These are phyloP conservation scores for Lasiodiplodia gonubiensis DNA, from an alignment of 2,329 filamentous ascomycete species.

Conservation along the genomic window DNA sequence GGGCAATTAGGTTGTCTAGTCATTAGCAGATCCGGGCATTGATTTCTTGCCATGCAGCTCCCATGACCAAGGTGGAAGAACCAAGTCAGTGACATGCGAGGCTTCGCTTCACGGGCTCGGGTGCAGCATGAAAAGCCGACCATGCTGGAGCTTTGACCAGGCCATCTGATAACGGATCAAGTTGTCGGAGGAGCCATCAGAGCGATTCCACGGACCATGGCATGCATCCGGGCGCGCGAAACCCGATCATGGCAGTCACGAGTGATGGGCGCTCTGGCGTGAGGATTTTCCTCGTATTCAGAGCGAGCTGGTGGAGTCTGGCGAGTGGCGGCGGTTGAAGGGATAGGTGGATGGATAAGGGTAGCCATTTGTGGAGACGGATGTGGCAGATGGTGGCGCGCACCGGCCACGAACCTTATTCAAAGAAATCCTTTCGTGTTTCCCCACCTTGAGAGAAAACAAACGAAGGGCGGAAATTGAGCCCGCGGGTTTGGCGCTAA, in stretches of 20 bases:
- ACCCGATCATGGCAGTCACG: neutral
- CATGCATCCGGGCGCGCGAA: neutral
- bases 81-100: neutral
- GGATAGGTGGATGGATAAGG: neutral
- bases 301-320: too few relatives aligned
- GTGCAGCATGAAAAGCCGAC: neutral
- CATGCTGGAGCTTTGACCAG: neutral
- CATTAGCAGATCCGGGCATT: neutral
- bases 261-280: neutral
- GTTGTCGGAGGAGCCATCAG: neutral
- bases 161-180: neutral
- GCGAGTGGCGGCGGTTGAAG: neutral
- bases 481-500: neutral
- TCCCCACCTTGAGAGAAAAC: neutral
- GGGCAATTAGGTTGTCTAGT: neutral
- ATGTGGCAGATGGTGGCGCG: neutral
- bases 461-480: too few relatives aligned
- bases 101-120: neutral
- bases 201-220: neutral
- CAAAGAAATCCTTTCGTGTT: neutral
- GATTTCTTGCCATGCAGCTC: neutral
- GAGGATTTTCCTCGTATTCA: neutral
- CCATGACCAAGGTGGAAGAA: neutral
- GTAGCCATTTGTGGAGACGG: neutral
- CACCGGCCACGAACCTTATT: neutral